These are phyloP conservation scores for Pseudonitzschia pungens DNA, from an alignment of 108 stramenopile species.

Conservation along the genomic window DNA sequence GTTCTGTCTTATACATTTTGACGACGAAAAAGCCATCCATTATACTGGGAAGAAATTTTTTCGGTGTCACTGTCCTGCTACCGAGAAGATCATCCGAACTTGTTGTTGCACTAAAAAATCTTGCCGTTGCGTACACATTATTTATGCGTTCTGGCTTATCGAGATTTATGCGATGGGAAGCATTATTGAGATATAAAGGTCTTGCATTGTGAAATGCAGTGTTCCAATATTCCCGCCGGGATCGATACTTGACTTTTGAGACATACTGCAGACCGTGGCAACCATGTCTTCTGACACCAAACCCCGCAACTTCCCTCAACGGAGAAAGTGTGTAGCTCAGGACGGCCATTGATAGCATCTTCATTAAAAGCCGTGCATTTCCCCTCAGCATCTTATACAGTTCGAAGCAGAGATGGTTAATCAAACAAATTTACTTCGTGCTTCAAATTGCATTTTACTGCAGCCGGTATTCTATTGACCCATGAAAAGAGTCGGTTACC, in stretches of 20 bases:
- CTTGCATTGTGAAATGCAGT: background rate
- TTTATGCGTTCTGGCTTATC: background rate
- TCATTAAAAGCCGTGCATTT: background rate
- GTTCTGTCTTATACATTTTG: slow-evolving; percentile 16
- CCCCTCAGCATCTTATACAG: background rate
- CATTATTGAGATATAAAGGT: background rate
- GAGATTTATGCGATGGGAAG: background rate
- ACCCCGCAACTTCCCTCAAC: background rate
- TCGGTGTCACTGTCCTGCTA: background rate
- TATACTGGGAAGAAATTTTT: slow-evolving; percentile 4
- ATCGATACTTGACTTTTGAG: background rate
- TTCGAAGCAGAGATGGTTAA: too few relatives aligned
- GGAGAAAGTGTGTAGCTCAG: background rate
- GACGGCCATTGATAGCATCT: background rate
- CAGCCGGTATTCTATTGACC: too few relatives aligned
- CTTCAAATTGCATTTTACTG: too few relatives aligned
- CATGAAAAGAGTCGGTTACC: too few relatives aligned
- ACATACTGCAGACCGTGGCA: background rate
- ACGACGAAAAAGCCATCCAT: slow-evolving; percentile 33
- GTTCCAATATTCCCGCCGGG: background rate
- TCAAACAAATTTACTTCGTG: too few relatives aligned
- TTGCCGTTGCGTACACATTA: background rate
- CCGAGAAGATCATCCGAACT: background rate
- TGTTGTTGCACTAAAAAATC: background rate
- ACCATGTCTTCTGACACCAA: background rate